Base-by-base conservation (phyloP, 2,329 filamentous ascomycete genomes). In the Paecilomyces fulvus region DNA sequence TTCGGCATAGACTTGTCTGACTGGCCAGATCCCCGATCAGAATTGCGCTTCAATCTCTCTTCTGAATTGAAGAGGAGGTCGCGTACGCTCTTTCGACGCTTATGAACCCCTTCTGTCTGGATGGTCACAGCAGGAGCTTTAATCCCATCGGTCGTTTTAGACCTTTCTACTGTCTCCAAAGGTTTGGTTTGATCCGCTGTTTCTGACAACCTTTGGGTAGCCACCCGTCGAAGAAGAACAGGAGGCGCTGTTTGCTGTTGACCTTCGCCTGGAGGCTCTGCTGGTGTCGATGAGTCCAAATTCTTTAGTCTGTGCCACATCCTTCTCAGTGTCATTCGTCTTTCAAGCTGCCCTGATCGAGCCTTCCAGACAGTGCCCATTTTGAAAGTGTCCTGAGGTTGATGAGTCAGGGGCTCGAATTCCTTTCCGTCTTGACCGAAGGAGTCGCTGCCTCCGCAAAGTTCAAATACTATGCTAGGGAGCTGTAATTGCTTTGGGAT, bases 351-450 rank as follows among this genome's bases (percentile, higher is more conserved):
- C 11, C 54, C 55, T 23, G 58, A 53, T 12, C 58, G 53, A 25
- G 55, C 57, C 30, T 54, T 56, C 1, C 56, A 50, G 23, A 43
- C 54, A 9, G 48, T 23, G 10, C 56, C 55, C 31, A 65, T 50
- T 5, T 54, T 52, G 9, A 61, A 58, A 49, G 65, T 50, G 6
- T 59, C 57, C 43, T 62, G 58, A 23, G 65, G 49, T 11, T 59
- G 61, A 21, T 63, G 63, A 51, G 64, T 61, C 1, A 64, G 60
- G 5, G 63, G 63, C 7, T 63, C 52, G 54, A 58, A 65, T 20
- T 65, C 63, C 8, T 54, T 37, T 23, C 61, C 56, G 11, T 53
- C 52, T 9, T 30, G 21, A 23, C 56, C 62, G 20, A 59, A 28
- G 5, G 58, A 51, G 17, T 63, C 52, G 17, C 33, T 58, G 21